Evolutionary conservation across 2,329 filamentous ascomycete genomes (phyloP), one percentile per base, ranked within the genome.

Genomic region (Ilyonectria robusta): DNA sequence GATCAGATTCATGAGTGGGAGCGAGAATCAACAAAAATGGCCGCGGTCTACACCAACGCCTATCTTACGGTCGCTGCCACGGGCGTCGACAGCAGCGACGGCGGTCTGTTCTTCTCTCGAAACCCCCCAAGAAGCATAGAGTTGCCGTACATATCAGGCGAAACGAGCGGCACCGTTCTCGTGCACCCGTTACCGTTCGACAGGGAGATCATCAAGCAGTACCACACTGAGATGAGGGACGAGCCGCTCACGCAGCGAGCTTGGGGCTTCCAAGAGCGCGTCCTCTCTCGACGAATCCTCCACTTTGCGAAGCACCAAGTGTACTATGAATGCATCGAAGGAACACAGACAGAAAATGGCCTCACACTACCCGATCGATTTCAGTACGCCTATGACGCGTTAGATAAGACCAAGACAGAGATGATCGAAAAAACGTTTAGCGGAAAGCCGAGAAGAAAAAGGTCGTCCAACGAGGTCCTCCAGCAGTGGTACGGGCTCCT

Each of bases 191-290:
- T 17, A 2, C 65, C 61, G 9, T 44, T 67, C 3, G 56, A 64
- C 35, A 64, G 50, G 26, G 48, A 65, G 29, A 15, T 56, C 19
- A 60, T 59, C 61, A 60, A 65, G 51, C 6, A 15, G 2, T 46
- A 57, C 5, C 62, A 65, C 44, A 19, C 50, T 15, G 44, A 65
- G 1, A 65, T 65, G 62, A 40, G 51, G n/a, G 21, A 48, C 1
- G 62, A 65, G 15, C 62, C 62, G 1, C 62, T 65, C 8, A 53
- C 62, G 3, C 29, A 60, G 37, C 47, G 73, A 19, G 72, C 66
- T 0, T 75, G 73, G 73, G 59, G 65, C 1, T 67, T 73, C 26
- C 73, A 75, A 17, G 71, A 75, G 37, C 68, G 71, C 6, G 54
- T 71, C 2, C 66, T 75, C 8, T 66, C 72, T 1, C 60, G 62